These are phyloP conservation scores for Ogataea ganodermae DNA, from an alignment of 805 yeast genomes.

Conservation along the genomic window DNA sequence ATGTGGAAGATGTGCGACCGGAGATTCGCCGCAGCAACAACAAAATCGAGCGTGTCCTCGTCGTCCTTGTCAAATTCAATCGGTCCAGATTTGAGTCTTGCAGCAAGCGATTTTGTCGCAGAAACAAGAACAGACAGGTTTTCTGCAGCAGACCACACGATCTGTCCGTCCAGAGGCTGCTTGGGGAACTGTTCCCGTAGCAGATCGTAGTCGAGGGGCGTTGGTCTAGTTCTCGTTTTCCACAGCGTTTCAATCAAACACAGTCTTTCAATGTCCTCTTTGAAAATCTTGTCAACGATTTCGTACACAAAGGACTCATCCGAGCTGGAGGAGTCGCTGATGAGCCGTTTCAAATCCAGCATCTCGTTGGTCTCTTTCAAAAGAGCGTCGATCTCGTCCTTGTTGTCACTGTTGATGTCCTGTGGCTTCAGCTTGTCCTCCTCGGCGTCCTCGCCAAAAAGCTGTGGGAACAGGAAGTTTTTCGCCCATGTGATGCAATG, in stretches of 20 bases:
- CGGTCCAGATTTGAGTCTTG: constrained; percentile 43
- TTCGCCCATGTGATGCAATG: constrained; percentile 99
- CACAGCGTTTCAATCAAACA: constrained; percentile 72
- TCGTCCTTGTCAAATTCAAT: constrained; percentile 93
- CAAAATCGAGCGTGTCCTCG: constrained; percentile 85
- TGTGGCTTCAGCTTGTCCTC: constrained; percentile 31
- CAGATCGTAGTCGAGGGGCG: constrained; percentile 47
- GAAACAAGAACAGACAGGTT: constrained; percentile 59
- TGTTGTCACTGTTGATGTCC: constrained; percentile 62
- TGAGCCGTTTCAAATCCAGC: constrained; percentile 46
- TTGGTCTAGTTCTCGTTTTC: constrained; percentile 72
- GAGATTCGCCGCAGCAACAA: constrained; percentile 80
- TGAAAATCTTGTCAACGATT: constrained; percentile 62
- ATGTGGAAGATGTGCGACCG: constrained; percentile 72
- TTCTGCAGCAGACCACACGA: constrained; percentile 62
- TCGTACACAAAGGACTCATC: constrained; percentile 38
- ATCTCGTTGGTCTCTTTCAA: constrained; percentile 70
- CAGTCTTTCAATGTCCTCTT: constrained; percentile 77
- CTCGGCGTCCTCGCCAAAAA: constrained; percentile 59
- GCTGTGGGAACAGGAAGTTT: constrained; percentile 78
- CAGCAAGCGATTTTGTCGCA: constrained; percentile 51
- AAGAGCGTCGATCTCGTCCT: constrained; percentile 63
- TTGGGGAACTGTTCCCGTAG: constrained; percentile 11
- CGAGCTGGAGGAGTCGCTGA: constrained; percentile 24
- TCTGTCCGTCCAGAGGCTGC: constrained; percentile 36